These are phyloP conservation scores for Fusarium sp. DNA, from an alignment of 2,329 filamentous ascomycete genomes.

Conservation along the genomic window DNA sequence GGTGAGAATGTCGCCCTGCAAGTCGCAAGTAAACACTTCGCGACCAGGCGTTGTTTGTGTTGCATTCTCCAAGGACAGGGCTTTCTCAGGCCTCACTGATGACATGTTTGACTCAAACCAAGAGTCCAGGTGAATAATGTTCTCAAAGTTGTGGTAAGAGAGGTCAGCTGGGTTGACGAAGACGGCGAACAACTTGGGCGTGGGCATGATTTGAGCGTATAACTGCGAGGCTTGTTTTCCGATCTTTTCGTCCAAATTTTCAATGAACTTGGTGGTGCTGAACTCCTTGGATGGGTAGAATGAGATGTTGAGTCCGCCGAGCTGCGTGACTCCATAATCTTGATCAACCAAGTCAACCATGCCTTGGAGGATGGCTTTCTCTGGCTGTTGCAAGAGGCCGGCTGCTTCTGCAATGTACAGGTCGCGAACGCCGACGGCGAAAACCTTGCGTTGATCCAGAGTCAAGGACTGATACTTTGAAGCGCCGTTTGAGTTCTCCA, in stretches of 20 bases:
- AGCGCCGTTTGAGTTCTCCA: neutral
- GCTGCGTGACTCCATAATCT: neutral
- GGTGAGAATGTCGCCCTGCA: neutral
- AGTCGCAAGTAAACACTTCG: neutral
- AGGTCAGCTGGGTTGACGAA: neutral
- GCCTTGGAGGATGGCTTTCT: neutral
- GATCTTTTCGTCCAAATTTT: neutral
- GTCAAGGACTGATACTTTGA: neutral
- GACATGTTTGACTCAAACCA: neutral
- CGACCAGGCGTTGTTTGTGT: neutral
- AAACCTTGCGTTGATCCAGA: neutral
- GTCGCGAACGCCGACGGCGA: neutral
- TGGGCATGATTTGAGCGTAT: neutral
- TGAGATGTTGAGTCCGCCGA: neutral
- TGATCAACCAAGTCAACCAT: neutral
- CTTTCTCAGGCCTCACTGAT: neutral
- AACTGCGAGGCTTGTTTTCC: neutral
- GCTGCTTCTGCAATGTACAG: neutral
- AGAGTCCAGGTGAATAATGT: neutral
- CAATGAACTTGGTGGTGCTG: neutral
- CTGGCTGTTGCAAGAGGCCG: neutral
- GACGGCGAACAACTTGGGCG: neutral
- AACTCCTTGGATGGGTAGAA: neutral
- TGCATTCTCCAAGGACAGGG: neutral
- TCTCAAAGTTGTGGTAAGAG: neutral